Evolutionary conservation across 2,329 filamentous ascomycete genomes (phyloP), one percentile per base, ranked within the genome.

Genomic region (Claviceps arundinis): DNA sequence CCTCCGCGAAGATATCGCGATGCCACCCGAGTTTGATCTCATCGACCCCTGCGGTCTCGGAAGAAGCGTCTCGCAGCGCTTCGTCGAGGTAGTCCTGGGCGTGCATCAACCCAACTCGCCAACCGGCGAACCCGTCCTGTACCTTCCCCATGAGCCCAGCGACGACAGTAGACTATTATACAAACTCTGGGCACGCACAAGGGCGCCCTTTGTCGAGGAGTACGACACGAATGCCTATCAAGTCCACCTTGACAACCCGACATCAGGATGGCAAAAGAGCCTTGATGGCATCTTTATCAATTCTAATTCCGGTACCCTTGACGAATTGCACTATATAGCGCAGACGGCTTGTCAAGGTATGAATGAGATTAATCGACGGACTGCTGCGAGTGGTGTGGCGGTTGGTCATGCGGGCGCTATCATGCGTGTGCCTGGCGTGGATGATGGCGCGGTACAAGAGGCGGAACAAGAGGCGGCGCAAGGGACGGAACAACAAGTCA

Each of bases 251-350:
- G 60, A 56, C 13, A 72, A 70, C 53, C 61, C 66, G 4, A 72
- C 70, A 2, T 71, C 71, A 14, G 57, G 63, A 50, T 73, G 70
- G 68, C 66, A 68, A 56, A 64, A 64, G 51, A 68, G 68, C 51
- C 68, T 74, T 52, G 71, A 74, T 55, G 70, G 69, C 37, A 57
- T 68, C 5, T 75, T 74, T 53, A 62, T 65, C 26, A 73, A 73
- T 57, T 67, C 65, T 57, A 73, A 73, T 53, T 63, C 64, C 17
- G 68, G 63, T 26, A 73, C 71, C 7, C 65, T 73, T n/a, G 64
- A 69, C 37, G 68, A 70, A 54, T 61, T 74, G 53, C 69, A 72
- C 50, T 64, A 66, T 47, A 73, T 74, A 53, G 70, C 70, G 13
- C 67, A 74, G 54, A 70, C 63, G 50, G 69, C 70, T 4, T 70